These are phyloP conservation scores for Trifolium dubium DNA, from an alignment of 306 rosid genomes.

Conservation along the genomic window DNA sequence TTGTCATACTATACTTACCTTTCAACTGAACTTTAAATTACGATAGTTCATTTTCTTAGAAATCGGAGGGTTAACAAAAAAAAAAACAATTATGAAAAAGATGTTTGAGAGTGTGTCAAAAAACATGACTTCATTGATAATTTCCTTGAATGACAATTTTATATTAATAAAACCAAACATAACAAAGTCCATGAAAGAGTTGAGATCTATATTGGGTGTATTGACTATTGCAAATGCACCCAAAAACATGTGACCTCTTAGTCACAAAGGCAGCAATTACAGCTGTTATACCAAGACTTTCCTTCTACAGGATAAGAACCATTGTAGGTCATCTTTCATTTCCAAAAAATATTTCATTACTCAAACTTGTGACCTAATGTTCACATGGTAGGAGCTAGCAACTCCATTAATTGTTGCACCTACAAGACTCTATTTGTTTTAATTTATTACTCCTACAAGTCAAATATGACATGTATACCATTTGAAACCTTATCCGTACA, in stretches of 20 bases:
- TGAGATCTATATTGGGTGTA: not conserved
- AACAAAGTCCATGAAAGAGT: slow-evolving; percentile 2
- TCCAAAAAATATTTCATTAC: not conserved
- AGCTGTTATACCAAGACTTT: slow-evolving; percentile 5
- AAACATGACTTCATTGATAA: not conserved
- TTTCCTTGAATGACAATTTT: not conserved
- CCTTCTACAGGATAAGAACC: slow-evolving; percentile 4
- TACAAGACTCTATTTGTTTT: not conserved
- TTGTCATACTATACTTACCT: not conserved
- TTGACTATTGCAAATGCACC: slow-evolving; percentile 8
- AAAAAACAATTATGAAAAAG: not conserved
- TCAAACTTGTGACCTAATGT: not conserved
- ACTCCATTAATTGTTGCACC: slow-evolving; percentile 20
- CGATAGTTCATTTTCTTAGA: not conserved
- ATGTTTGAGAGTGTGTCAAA: not conserved
- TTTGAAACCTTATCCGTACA: not conserved
- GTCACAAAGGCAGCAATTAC: slow-evolving; percentile 6
- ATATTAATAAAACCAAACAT: not conserved
- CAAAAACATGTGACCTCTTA: slow-evolving; percentile 21
- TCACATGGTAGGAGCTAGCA: slow-evolving; percentile 24
- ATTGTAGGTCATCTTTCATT: not conserved
- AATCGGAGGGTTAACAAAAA: not conserved
- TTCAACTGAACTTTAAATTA: not conserved
- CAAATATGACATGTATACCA: not conserved
- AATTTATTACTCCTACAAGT: not conserved